A percentile compares a stretch with the other conserved stretches of the same genome.
phyloP scores from a whole-genome alignment of 164 flowering plant species.

The Cinnamomum micranthum region DNA sequence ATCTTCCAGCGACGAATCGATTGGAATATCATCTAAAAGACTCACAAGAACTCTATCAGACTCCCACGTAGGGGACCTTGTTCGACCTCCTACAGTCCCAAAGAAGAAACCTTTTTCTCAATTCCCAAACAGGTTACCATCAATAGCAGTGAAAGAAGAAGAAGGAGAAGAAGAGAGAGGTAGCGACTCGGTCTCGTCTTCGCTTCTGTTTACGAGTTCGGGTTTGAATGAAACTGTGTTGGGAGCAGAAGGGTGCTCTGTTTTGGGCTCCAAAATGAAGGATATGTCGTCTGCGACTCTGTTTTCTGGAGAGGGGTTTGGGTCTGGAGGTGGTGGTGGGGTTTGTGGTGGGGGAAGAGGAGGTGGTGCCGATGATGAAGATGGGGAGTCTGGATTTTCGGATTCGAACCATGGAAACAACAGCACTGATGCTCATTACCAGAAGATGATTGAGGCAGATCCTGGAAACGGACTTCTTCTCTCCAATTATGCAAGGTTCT shows the following conservation, averaged over 20 bases:
- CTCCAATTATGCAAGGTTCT: constrained; percentile 54
- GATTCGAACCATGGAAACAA: constrained; percentile 15
- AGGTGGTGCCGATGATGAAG: constrained; percentile 4
- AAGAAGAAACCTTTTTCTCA: constrained; percentile 15
- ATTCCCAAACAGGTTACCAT: background rate
- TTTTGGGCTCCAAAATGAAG: too few species aligned
- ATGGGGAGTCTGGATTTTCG: constrained; percentile 4
- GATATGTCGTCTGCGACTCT: background rate
- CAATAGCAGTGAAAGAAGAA: constrained; percentile 18
- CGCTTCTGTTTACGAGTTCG: constrained; percentile 24
- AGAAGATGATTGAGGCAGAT: constrained; percentile 55
- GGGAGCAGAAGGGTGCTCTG: background rate
- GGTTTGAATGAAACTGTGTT: constrained; percentile 23
- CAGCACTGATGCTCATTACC: constrained; percentile 39
- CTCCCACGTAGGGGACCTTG: constrained; percentile 29
- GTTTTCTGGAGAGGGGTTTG: background rate
- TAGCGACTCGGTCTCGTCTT: constrained; percentile 7
- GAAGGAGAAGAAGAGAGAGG: constrained; percentile 13
- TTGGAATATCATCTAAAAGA: constrained; percentile 17
- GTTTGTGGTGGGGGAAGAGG: constrained; percentile 10
- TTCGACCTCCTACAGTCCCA: constrained; percentile 6
- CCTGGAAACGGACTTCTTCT: constrained; percentile 55
- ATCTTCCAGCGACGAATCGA: background rate
- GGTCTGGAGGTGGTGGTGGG: constrained; percentile 5
- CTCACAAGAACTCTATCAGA: constrained; percentile 43